These are phyloP conservation scores for Auriscalpium orientale DNA, from an alignment of 768 basidiomycete species.

Conservation along the genomic window DNA sequence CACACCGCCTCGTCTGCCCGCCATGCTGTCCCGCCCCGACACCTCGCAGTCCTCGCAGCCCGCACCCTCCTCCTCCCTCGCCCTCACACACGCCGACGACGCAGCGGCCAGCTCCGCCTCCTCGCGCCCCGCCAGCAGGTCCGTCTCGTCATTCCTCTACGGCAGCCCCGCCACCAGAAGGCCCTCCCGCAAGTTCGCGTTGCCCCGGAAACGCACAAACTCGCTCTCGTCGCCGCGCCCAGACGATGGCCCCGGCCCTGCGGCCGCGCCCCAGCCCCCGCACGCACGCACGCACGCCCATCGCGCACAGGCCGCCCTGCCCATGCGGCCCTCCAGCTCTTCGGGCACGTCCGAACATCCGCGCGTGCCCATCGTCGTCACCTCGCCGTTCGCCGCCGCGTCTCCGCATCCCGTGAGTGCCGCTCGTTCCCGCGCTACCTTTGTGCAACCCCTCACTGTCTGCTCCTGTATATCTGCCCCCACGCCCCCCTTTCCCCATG, in stretches of 20 bases:
- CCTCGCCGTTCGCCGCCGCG: conserved; percentile 2
- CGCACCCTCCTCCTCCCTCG: too few species aligned
- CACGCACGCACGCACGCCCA: neutral
- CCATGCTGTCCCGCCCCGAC: too few species aligned
- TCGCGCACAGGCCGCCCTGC: neutral
- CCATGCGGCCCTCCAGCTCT: conserved; percentile 7
- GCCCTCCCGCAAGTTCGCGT: neutral
- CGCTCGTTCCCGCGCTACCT: neutral
- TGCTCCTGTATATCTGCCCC: neutral
- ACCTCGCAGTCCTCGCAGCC: too few species aligned
- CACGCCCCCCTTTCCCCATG: neutral
- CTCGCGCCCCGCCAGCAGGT: too few species aligned
- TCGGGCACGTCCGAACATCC: conserved; percentile 2
- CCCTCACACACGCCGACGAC: too few species aligned
- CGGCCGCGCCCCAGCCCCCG: neutral
- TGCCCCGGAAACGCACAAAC: conserved; percentile 7
- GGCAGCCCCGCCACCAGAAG: too few species aligned
- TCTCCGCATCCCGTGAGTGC: conserved; percentile 6
- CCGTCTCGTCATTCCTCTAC: too few species aligned
- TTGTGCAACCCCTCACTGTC: neutral
- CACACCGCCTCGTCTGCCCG: too few species aligned
- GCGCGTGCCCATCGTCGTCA: neutral
- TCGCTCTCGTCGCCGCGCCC: conserved; percentile 1
- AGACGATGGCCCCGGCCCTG: neutral
- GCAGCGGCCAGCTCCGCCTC: too few species aligned